Evolutionary conservation across 768 basidiomycete species (phyloP), one percentile per base, ranked within the genome.

Genomic region (Boletus rubroflammeus): DNA sequence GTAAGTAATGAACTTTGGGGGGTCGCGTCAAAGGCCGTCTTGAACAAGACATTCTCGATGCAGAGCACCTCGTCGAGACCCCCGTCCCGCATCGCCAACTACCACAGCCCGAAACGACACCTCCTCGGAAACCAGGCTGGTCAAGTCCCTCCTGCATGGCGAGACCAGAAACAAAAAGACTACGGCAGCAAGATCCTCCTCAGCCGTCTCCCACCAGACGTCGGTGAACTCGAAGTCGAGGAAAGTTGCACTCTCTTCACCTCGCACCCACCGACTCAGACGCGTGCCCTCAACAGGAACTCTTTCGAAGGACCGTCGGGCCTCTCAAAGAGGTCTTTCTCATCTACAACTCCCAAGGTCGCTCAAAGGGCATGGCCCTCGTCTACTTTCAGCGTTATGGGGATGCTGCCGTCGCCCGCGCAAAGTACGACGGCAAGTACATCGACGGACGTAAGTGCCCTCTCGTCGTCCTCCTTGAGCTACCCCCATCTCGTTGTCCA

Each of bases 341-440:
- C 61, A 78, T 90, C 17, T 86, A 87, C 73, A 91, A 90, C 67
- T 82, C 81, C 3, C 83, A 88, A 61, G 88, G 83, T 0, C 78
- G 76, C 50, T 86, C 88, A 42, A 90, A 88, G 63, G 89, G 89
- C 19, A 90, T 90, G 88, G 88, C 89, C 2, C 68, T 91, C 14
- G 85, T 90, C 3, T 62, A 74, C 0, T 91, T 91, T 62, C 78
- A 83, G 60, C 78, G 84, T 31, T 57, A 78, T 8, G 82, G 76
- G 1, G 86, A 89, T 68, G 89, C 89, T 8, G 72, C 66, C 2
- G 57, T 81, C 38, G 89, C 89, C 9, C 79, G 80, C 36, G 65
- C 74, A 25, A 90, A 87, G 70, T 91, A 88, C 62, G 76, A 90
- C 59, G 86, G 86, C 42, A 88, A 88, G 71, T 79, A 88, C 47